Conservation (phyloP, 129 eudicot genomes). For the Escallonia rubra region DNA sequence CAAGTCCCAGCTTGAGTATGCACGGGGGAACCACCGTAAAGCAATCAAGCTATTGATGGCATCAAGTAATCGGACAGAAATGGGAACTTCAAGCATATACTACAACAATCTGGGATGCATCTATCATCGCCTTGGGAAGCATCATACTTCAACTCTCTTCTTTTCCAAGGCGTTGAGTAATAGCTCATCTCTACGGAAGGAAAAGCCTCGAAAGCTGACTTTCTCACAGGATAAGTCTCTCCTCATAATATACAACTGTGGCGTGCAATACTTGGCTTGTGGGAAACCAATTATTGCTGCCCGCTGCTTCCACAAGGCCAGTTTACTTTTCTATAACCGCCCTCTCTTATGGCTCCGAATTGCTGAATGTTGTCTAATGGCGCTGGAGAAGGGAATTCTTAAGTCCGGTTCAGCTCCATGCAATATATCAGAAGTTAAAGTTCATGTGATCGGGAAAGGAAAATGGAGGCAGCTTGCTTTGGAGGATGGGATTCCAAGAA, state of each 20-base stretch:
- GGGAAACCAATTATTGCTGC: conserved; percentile 78
- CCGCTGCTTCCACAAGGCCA: conserved; percentile 64
- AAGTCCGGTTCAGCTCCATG: conserved; percentile 12
- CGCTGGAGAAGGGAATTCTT: conserved; percentile 49
- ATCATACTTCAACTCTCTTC: conserved; percentile 59
- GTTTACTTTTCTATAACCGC: conserved; percentile 52
- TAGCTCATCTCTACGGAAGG: conserved; percentile 50
- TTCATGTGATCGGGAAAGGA: conserved; percentile 67
- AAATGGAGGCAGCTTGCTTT: conserved; percentile 77
- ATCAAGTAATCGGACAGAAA: conserved; percentile 48
- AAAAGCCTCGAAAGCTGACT: conserved; percentile 52
- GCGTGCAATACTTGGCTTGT: conserved; percentile 63
- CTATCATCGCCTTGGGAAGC: conserved; percentile 65
- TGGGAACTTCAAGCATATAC: conserved; percentile 54
- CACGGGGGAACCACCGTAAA: conserved; percentile 68
- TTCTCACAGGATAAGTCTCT: conserved; percentile 71
- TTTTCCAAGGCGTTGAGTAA: conserved; percentile 61
- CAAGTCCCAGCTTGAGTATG: conserved; percentile 89
- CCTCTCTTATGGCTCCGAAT: conserved; percentile 90
- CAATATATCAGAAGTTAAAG: conserved; percentile 35
- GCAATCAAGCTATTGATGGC: conserved; percentile 91
- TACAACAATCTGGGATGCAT: conserved; percentile 90
- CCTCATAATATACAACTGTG: conserved; percentile 69
- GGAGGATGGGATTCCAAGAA: conserved; percentile 32
- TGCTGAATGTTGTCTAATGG: conserved; percentile 90